A percentile compares a stretch with the other conserved stretches of the same genome.
These are phyloP conservation scores for Psilocybe tampanensis DNA, from an alignment of 768 basidiomycete genomes.

Conservation along the genomic window DNA sequence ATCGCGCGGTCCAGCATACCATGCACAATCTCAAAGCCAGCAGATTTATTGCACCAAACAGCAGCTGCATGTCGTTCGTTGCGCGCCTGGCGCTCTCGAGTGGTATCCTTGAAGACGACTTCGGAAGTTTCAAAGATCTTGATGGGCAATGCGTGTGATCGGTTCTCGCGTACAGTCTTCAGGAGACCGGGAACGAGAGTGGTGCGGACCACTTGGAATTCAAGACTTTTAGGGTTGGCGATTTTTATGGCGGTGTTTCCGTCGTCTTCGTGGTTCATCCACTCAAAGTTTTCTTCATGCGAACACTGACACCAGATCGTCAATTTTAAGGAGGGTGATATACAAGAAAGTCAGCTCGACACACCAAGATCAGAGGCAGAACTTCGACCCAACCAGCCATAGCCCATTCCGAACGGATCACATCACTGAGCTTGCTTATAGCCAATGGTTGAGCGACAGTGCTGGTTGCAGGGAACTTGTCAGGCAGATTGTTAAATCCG, in stretches of 20 bases:
- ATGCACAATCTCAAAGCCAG: slow-evolving; percentile 96
- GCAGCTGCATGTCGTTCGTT: slow-evolving; percentile 90
- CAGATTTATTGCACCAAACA: slow-evolving; percentile 95
- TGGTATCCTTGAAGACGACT: slow-evolving; percentile 84
- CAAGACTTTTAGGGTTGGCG: slow-evolving; percentile 95
- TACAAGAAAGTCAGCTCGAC: slow-evolving; percentile 24
- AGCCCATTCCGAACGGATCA: slow-evolving; percentile 89
- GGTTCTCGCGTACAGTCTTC: slow-evolving; percentile 96
- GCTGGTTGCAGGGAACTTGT: slow-evolving; percentile 89
- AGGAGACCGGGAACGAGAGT: slow-evolving; percentile 94
- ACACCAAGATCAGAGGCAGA: slow-evolving; percentile 88
- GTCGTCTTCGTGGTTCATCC: slow-evolving; percentile 86
- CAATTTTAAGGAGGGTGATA: neutral
- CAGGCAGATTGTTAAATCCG: slow-evolving; percentile 95
- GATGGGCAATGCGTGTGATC: slow-evolving; percentile 89
- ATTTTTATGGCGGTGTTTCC: slow-evolving; percentile 84
- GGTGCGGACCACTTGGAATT: slow-evolving; percentile 98
- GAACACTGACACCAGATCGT: slow-evolving; percentile 74
- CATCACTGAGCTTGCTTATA: slow-evolving; percentile 87
- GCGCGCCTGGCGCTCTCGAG: slow-evolving; percentile 78
- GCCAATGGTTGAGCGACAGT: slow-evolving; percentile 93
- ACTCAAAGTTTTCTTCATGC: slow-evolving; percentile 97
- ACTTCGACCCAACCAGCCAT: slow-evolving; percentile 96
- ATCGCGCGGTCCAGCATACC: slow-evolving; percentile 93
- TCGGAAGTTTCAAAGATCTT: slow-evolving; percentile 94